Evolutionary conservation across 768 basidiomycete genomes (phyloP), one percentile per base, ranked within the genome.

Genomic region (Leccinum longicurvipes): DNA sequence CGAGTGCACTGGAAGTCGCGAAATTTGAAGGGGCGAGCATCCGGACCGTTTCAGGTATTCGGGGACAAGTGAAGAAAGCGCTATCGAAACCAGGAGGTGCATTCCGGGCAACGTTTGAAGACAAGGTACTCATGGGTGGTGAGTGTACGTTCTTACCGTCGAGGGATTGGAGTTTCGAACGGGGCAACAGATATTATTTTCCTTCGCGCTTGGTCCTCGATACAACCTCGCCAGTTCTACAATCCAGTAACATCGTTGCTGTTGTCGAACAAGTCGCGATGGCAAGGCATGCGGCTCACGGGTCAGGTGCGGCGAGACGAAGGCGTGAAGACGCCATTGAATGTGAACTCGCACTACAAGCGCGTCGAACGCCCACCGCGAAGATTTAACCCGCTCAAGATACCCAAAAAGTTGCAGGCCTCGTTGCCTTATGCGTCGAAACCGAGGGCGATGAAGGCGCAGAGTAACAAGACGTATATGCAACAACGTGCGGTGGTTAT

Each of bases 11-110:
- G 29, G 97, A 99, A 72, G 94, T 98, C 12, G 94, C 94, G 54
- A 98, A 97, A 72, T 98, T 99, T 63, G 97, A 99, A 71, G 97
- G 97, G 17, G 97, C 97, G n/a, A 93, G 89, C 69, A 84, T 99
- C 54, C 80, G 87, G 56, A 98, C 96, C 0, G 97, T 98, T 7
- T 94, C 92, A 6, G 97, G 97, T 11, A 91, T 99, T 54, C 77
- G 97, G 45, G 97, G 97, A 4, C 96, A 98, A 72, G 84, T 99
- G 50, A 99, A 99, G 77, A 98, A 96, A 72, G 94, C 91, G 11
- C 74, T 98, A 28, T 76, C 86, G n/a, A 98, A 95, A 67, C 95
- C 97, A 2, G 94, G 97, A 55, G 97, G 97, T 9, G 85, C 91
- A 5, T 98, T 91, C 79, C 80, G 97, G 60, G 97, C 96, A 3